Evolutionary conservation across 768 basidiomycete genomes (phyloP), one percentile per base, ranked within the genome.

Genomic region (Tricholoma saponaceum): DNA sequence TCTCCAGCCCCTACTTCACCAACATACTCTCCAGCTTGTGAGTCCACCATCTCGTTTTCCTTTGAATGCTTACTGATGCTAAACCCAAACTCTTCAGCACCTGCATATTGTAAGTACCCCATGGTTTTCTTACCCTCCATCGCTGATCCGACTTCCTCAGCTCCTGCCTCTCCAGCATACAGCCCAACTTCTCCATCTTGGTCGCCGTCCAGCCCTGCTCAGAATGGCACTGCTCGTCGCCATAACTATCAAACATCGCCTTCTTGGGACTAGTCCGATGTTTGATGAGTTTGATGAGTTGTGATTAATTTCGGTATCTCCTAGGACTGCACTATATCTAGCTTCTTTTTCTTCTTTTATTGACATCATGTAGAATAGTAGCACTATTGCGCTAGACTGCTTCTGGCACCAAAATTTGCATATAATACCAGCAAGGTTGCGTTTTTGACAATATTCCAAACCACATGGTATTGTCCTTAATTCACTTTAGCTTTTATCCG

Each of bases 21-120:
- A 1, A 83, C 90, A 3, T 94, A 93, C 77, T 92, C 91, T 47
- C 91, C 91, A 64, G 87, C 90, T 56, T 93, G 88, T 91, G 70
- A 81, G 89, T 83, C 12, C 59, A 57, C 20, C 30, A 39, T 39
- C 16, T 16, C 39, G 32, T 14, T 47, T n/a, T 46, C 43, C 43
- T 5, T 41, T 62, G 26, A n/a, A 58, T 55, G 2, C 33, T 52
- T 41, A 28, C 56, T 25, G 35, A 37, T 18, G 30, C 50, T 8
- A 41, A 57, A 30, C n/a, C 46, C 26, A 33, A 47, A 37, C 56
- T 57, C 41, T 58, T n/a, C 61, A 88, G 86, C 90, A 43, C 90
- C 90, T 41, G 82, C 87, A 52, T 92, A 91, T 72, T 92, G 88
- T 90, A 67, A 81, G 86, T 60, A 16, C 22, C 23, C 9, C n/a